Base-by-base conservation (phyloP, 2,329 filamentous ascomycete genomes). In the Aspergillus sp. region DNA sequence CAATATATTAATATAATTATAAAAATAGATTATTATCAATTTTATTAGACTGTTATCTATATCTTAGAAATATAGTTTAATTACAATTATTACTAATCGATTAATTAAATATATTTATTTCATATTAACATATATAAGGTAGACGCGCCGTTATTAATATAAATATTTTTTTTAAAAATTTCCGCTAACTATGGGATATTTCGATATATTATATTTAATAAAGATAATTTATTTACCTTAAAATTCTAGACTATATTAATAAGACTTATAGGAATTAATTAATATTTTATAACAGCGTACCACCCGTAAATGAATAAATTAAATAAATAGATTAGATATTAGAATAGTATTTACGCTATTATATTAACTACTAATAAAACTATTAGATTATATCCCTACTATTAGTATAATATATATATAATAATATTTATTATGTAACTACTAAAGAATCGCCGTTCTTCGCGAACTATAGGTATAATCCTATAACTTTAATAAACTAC, bases 311-410 rank as follows among this genome's bases (percentile, higher is more conserved):
- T n/a, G n/a, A n/a, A n/a, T n/a, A n/a, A n/a, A n/a, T n/a, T n/a
- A n/a, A 47, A 43, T 17, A 14, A 52, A 50, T 32, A 21, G 47
- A 50, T 17, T 43, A 50, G 4, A 49, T 36, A 17, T 13, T 53
- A 17, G 13, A 53, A 49, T 32, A 49, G 3, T 53, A 53, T 36
- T 20, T 53, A 34, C 11, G 14, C 34, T 43, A 53, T 16, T 49
- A 53, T 46, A 34, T 52, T 13, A 52, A 47, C n/a, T 52, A 52
- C 16, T 23, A 42, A 32, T 25, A 52, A 17, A 19, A 52, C 32
- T 17, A 52, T 52, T 54, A 43, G 14, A 44, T 47, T 34, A 17
- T 36, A 34, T 34, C 47, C 16, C 36, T 47, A 50, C 19, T 11
- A 13, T 44, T 45, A 40, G n/a, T 11, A 29, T 19, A 43, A 16